Evolutionary conservation across 1,284 basidiomycete genomes (phyloP), one percentile per base, ranked within the genome.

Genomic region (Pyrrhoderma noxium): DNA sequence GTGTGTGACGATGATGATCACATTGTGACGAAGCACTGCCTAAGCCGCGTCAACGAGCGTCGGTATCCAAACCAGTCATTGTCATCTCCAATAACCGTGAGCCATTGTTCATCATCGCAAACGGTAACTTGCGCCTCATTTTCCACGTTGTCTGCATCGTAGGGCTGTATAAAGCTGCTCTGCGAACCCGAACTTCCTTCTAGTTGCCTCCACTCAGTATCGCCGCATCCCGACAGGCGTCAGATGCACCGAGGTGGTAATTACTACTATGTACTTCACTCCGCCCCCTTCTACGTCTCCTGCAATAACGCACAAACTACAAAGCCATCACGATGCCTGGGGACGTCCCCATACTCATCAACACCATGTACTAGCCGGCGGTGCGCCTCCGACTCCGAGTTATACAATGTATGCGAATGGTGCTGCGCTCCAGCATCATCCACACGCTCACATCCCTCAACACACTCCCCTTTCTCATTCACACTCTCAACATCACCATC

Each of bases 331-430:
- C 68, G 82, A 82, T 68, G 74, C 76, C 21, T 88, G 85, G 85
- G 67, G 73, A 37, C 73, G 81, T 39, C 68, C 73, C 23, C 82
- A 82, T 60, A 35, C 44, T 23, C 51, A 52, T 19, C 51, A 52
- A 39, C 80, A 82, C 56, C 74, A 75, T 36, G 74, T 80, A 56
- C 79, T 77, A 14, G 77, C 80, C 31, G 76, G 76, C 51, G 74
- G 76, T 62, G 80, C 76, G 34, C 80, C 77, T 8, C 82, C 83
- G 34, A 73, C 79, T 31, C 80, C 85, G 27, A 82, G 77, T 7
- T 87, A 85, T 63, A 73, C 80, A 38, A 65, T 87, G 57, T 87
- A 85, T 71, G 73, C 80, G 43, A 85, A 85, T 61, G 80, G 81
- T 60, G 75, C 74, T 40, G 38, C 16, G 53, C 69, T 82, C 60